A percentile compares a stretch with the other conserved stretches of the same genome.
Evolutionary conservation across 257 asterid genomes (phyloP).

Genomic region (Solanum neorickii): DNA sequence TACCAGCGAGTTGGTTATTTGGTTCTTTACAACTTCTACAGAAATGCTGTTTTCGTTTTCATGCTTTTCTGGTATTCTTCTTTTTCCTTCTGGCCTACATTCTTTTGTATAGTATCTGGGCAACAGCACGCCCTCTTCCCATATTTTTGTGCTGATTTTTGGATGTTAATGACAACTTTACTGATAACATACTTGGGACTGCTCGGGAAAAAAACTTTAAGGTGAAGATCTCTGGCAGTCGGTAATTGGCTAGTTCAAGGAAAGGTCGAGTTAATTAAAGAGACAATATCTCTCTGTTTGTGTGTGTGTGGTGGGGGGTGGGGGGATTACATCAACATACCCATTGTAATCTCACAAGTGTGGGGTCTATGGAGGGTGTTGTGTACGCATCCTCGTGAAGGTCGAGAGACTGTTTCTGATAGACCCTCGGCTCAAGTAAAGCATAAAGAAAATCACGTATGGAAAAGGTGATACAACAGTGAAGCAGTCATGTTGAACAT

Average conservation of each 20-base stretch:
- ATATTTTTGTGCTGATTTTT: not conserved
- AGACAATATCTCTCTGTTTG: not conserved
- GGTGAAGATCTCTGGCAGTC: not conserved
- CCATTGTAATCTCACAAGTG: not conserved
- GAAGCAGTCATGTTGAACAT: not conserved
- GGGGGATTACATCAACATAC: not conserved
- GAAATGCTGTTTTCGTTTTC: constrained; percentile 92
- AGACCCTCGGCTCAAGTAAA: not conserved
- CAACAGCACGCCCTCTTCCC: not conserved
- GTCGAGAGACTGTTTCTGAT: not conserved
- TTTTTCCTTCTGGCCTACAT: not conserved
- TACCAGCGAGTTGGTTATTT: constrained; percentile 91
- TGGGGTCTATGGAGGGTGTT: not conserved
- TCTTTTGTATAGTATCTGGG: not conserved
- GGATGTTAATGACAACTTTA: not conserved
- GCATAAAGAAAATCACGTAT: not conserved
- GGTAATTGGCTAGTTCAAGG: not conserved
- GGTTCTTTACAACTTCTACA: constrained; percentile 86
- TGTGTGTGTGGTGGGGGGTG: not conserved
- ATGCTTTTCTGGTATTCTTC: constrained; percentile 90
- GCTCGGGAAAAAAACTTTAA: not conserved
- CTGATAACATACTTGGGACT: not conserved
- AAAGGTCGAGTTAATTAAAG: not conserved
- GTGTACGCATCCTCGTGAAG: not conserved
- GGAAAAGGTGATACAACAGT: not conserved